Base-by-base conservation (phyloP, 257 asterid species). In the Solanum gandarillasii region DNA sequence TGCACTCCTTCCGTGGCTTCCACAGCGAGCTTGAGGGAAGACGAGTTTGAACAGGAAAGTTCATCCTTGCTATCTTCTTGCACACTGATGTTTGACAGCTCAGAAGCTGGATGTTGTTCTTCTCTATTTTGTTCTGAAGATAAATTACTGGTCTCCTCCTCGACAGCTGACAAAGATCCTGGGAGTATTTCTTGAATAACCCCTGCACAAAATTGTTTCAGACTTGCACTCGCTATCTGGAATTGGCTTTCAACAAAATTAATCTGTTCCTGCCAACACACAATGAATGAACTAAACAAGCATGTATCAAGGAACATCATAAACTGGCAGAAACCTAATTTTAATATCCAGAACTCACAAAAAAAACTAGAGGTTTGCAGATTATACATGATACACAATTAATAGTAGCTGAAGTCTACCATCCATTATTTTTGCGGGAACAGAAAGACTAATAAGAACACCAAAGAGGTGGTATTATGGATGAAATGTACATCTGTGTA, bases 171-270 rank as follows among this genome's bases (percentile, higher is more conserved):
- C 52, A 82, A 25, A 35, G 35, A n/a, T 68, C 83, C 89, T 5
- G 90, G 87, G 67, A 88, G 68, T 46, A 90, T 12, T 34, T 88
- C 91, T 86, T 73, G 86, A 89, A 90, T 46, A 20, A 88, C 62
- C 70, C 88, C 88, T 14, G 79, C 62, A 83, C 89, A 90, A 48
- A 90, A 90, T 78, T 90, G 88, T 67, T 58, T 89, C 23, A 89
- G 83, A 72, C 72, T 87, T 79, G 58, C 85, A 41, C 89, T 76
- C 3, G 89, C 91, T 58, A 58, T 79, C 85, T 81, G 82, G 11
- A 88, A 70, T 83, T 79, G 87, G 68, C 62, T 82, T 88, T 90
- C 91, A 16, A 88, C 90, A 86, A 85, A 85, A 68, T 68, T 41
- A 39, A 87, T 27, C 1, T 65, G 88, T 68, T 85, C 89, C 90